Base-by-base conservation (phyloP, 108 stramenopile genomes). In the Nitzschia sp. region DNA sequence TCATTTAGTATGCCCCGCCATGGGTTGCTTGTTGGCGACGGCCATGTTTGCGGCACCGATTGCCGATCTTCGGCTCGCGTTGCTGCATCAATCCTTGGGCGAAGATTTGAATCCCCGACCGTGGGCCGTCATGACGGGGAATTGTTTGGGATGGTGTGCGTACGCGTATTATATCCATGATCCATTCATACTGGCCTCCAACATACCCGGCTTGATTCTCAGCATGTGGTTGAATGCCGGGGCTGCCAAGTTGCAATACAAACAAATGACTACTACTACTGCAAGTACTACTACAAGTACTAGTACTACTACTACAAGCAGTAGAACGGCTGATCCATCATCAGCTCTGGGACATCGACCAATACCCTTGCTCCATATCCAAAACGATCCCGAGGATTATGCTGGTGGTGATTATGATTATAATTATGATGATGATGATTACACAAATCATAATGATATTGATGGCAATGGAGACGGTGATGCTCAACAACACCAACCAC, bases 71-170 rank as follows among this genome's bases (percentile, higher is more conserved):
- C 65, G 71, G 9, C 30, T 28, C 30, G 84, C 80, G 11, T 53
- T 80, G n/a, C 30, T 45, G 31, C n/a, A 30, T 25, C 75, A 79
- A 26, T 71, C 53, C 3, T 35, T 88, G 16, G 66, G 53, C 3
- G n/a, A n/a, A n/a, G 53, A 53, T 47, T 63, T 75, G 38, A 75
- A 75, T 67, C 66, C 73, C 68, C 66, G 21, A 73, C 87, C 87
- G 0, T 85, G 84, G 84, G 82, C 85, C 9, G 53, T 79, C 56
- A 88, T 88, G 87, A 80, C 74, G 1, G 87, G 87, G 23, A 88
- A 88, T 60, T 82, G 82, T 54, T 35, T 74, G 13, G 87, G 87
- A 13, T 85, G 69, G 76, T 64, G 62, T 41, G 47, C 65, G 25
- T 77, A 77, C 41, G 63, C 76, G 19, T 64, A 70, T 38, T 66